A percentile compares a stretch with the other conserved stretches of the same genome.
Evolutionary conservation across 305 asterid species (phyloP).

Genomic region (Fraxinus greggii): DNA sequence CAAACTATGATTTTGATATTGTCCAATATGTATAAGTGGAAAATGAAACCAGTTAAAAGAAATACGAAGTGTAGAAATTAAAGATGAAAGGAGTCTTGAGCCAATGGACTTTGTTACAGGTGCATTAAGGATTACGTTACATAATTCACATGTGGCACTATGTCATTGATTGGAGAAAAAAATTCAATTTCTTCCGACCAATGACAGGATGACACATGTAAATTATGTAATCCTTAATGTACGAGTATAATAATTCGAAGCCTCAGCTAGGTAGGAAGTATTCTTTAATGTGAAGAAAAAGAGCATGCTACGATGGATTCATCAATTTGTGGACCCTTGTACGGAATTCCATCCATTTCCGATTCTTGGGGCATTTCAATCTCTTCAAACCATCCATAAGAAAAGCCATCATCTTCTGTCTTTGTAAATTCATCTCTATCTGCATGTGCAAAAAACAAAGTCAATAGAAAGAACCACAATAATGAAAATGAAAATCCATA

Average conservation of each 20-base stretch:
- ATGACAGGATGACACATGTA: too few species aligned
- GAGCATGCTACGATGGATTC: neutral
- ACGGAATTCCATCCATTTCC: slow-evolving; percentile 67
- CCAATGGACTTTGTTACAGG: too few species aligned
- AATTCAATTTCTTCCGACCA: too few species aligned
- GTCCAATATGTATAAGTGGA: neutral
- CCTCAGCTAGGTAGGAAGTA: neutral
- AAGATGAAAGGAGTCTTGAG: neutral
- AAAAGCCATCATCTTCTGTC: slow-evolving; percentile 22
- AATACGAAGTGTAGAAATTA: neutral
- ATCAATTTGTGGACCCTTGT: slow-evolving; percentile 64
- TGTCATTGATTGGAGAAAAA: too few species aligned
- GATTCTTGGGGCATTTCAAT: slow-evolving; percentile 63
- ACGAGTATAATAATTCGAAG: neutral
- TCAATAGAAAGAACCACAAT: neutral
- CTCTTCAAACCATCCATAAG: slow-evolving; percentile 64
- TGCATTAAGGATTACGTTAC: too few species aligned
- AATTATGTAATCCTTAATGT: too few species aligned
- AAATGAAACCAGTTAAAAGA: neutral
- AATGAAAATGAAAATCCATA: neutral
- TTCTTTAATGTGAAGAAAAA: too few species aligned
- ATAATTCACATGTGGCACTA: too few species aligned
- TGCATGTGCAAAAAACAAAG: slow-evolving; percentile 21
- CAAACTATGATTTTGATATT: neutral
- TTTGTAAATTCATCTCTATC: slow-evolving; percentile 30